These are phyloP conservation scores for Paecilomyces variotii DNA, from an alignment of 2,329 filamentous ascomycete genomes.

Conservation along the genomic window DNA sequence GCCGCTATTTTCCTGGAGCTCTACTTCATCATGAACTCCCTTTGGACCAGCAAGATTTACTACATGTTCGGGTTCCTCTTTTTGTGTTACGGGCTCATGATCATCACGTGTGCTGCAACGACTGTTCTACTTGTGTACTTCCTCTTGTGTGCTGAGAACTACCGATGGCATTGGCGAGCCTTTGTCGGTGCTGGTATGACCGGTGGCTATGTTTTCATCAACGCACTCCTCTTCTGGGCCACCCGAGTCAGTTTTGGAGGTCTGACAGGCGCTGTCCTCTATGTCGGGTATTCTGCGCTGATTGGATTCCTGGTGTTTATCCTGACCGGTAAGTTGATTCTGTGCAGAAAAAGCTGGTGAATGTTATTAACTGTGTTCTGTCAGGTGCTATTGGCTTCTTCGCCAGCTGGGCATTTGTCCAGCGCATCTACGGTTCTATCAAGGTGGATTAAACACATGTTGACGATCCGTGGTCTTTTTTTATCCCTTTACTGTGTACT, in stretches of 20 bases:
- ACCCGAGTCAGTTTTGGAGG: conserved; percentile 80
- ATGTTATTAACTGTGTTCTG: conserved; percentile 10
- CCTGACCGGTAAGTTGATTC: conserved; percentile 66
- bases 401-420: conserved; percentile 86
- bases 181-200: conserved; percentile 89
- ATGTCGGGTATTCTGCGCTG: conserved; percentile 84
- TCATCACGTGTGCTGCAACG: conserved; percentile 85
- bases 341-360: neutral
- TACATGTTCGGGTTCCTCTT: conserved; percentile 99
- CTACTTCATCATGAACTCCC: conserved; percentile 98
- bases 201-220: conserved; percentile 83
- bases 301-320: conserved; percentile 90
- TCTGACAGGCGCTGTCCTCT: conserved; percentile 78
- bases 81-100: conserved; percentile 94
- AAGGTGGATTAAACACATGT: conserved; percentile 69
- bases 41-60: conserved; percentile 98
- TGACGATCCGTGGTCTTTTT: neutral
- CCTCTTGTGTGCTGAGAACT: conserved; percentile 90
- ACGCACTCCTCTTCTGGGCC: conserved; percentile 84
- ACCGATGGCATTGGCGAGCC: conserved; percentile 97
- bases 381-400: conserved; percentile 92
- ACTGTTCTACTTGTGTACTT: conserved; percentile 96
- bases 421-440: conserved; percentile 93
- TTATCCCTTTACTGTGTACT: neutral
- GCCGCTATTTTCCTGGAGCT: conserved; percentile 96